Evolutionary conservation across 768 basidiomycete species (phyloP).

Genomic region (Mycena alexandri): DNA sequence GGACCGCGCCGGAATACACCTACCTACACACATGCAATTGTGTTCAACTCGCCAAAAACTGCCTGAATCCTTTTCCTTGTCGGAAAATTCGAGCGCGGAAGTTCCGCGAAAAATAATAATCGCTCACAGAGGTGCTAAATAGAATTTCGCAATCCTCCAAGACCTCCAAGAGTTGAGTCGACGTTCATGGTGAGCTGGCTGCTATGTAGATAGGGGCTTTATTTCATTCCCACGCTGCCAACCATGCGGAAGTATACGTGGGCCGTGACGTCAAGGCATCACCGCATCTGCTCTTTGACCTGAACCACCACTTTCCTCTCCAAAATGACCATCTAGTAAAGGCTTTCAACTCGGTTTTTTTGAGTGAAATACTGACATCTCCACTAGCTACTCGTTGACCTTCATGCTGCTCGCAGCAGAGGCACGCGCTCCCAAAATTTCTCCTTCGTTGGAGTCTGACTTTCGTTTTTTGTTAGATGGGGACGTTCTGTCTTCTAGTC

Average conservation of each 20-base stretch:
- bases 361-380: constrained; percentile 17
- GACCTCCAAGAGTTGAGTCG: too few species aligned
- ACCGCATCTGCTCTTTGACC: constrained; percentile 28
- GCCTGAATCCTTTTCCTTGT: too few species aligned
- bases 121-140: too few species aligned
- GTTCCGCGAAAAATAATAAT: too few species aligned
- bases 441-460: constrained; percentile 7
- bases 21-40: too few species aligned
- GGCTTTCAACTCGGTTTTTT: constrained; percentile 27
- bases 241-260: constrained; percentile 26
- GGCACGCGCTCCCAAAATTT: constrained; percentile 48
- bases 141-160: too few species aligned
- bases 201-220: constrained; percentile 38
- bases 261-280: constrained; percentile 37
- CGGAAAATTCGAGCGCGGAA: too few species aligned
- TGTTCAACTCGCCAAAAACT: too few species aligned
- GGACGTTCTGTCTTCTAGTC: constrained; percentile 87
- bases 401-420: constrained; percentile 86
- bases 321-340: constrained; percentile 63
- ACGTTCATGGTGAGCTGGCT: too few species aligned
- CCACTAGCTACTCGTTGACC: constrained; percentile 78
- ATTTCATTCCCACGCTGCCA: constrained; percentile 30
- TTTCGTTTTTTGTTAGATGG: constrained; percentile 63
- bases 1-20: too few species aligned
- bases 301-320: constrained; percentile 26